phyloP scores from a whole-genome alignment of 345 rosid genomes.

The Eucalyptus fibrosa region DNA sequence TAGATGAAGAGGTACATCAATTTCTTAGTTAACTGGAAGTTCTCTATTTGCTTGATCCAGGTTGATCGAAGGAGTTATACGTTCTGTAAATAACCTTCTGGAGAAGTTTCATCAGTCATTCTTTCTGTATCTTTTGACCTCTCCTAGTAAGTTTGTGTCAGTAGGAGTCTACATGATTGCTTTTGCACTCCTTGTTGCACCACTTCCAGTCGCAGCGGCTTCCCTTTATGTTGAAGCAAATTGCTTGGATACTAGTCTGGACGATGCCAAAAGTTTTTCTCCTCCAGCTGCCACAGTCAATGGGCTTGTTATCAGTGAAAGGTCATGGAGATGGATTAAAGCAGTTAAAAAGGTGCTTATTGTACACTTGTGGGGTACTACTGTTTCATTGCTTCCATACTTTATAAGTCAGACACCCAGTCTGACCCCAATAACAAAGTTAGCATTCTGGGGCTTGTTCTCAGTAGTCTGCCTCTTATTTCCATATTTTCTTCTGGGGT shows the following conservation, averaged over 20 bases:
- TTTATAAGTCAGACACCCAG: conserved; percentile 44
- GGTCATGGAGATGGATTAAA: conserved; percentile 73
- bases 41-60: conserved; percentile 22
- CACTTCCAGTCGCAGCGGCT: conserved; percentile 85
- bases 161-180: conserved; percentile 97
- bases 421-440: conserved; percentile 35
- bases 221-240: conserved; percentile 57
- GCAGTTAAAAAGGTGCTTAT: conserved; percentile 64
- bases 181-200: conserved; percentile 79
- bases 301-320: conserved; percentile 6
- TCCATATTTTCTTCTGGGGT: conserved; percentile 29
- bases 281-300: background rate
- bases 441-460: conserved; percentile 43
- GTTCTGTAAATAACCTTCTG: conserved; percentile 89
- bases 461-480: conserved; percentile 39
- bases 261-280: background rate
- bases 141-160: conserved; percentile 80
- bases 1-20: background rate
- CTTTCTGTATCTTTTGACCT: conserved; percentile 76
- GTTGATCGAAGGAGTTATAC: conserved; percentile 83
- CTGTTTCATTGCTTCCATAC: conserved; percentile 60
- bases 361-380: conserved; percentile 62
- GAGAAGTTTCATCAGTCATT: conserved; percentile 98
- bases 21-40: background rate
- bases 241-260: conserved; percentile 8